Base-by-base conservation (phyloP, 768 basidiomycete genomes). In the Gloeophyllum trabeum region DNA sequence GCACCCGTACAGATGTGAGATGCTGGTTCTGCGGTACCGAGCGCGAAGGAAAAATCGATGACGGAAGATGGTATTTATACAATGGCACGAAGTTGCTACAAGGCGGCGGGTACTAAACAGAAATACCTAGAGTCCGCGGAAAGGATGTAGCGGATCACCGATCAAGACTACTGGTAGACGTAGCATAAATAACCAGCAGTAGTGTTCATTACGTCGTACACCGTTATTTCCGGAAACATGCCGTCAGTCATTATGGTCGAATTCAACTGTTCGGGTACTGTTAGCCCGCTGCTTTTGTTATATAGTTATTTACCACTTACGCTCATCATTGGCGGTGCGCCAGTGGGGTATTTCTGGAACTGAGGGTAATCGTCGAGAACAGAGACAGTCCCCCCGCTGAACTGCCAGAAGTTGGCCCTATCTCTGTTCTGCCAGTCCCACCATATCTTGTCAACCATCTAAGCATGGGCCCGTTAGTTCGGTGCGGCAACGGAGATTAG, bases 391-490 rank as follows among this genome's bases (percentile, higher is more conserved):
- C 62, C 63, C 39, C 63, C 63, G 18, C 47, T 46, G 46, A 53
- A 63, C 22, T 52, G 52, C 37, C 45, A 42, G 40, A 43, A 46
- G 47, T 58, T 63, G 12, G 35, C 39, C 1, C 45, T 21, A 42
- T 58, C 34, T 10, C 41, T 43, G 41, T 45, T 42, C 38, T 64
- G 63, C 62, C 62, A 63, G 39, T 62, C 56, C 38, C 36, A 61
- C 62, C 63, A 64, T n/a, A n/a, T n/a, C n/a, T 61, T 61, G 48
- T 63, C 63, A 37, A 64, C 48, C 61, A 61, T 62, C 57, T 56
- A 42, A 24, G 12, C 3, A 16, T 14, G 14, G 24, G 5, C n/a
- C 18, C n/a, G n/a, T n/a, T n/a, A n/a, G n/a, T n/a, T n/a, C n/a
- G n/a, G n/a, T n/a, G n/a, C 21, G 12, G 7, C 35, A 23, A 24